These are phyloP conservation scores for Stenogyne calaminthoides DNA, from an alignment of 305 asterid species.

Conservation along the genomic window DNA sequence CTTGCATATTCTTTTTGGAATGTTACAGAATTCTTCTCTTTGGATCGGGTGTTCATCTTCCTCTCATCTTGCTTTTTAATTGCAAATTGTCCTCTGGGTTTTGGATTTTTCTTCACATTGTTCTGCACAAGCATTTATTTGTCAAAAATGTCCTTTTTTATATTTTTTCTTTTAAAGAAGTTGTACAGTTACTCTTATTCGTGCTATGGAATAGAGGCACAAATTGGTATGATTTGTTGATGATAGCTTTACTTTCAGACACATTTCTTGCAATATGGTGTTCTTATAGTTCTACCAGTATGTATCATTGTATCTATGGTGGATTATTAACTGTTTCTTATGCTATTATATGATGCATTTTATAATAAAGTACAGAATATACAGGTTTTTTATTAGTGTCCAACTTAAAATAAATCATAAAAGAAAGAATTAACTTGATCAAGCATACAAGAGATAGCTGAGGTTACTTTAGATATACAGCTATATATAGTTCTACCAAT, in stretches of 20 bases:
- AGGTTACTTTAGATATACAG: not conserved
- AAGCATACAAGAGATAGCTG: not conserved
- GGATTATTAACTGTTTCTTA: not conserved
- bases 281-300: not conserved
- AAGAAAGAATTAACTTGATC: not conserved
- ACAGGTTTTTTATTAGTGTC: not conserved
- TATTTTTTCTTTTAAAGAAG: not conserved
- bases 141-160: not conserved
- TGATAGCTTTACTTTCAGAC: not conserved
- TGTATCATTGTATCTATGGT: slow-evolving; percentile 9
- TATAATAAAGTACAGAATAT: not conserved
- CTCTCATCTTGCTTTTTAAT: slow-evolving; percentile 16
- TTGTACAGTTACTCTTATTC: not conserved
- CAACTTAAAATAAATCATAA: not conserved
- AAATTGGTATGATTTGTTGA: not conserved
- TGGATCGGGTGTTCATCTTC: slow-evolving; percentile 9
- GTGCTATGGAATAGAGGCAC: not conserved
- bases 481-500: not conserved
- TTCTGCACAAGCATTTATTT: slow-evolving; percentile 8
- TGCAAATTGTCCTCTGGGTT: not conserved
- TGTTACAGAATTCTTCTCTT: slow-evolving; percentile 9
- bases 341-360: not conserved
- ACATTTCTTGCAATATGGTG: slow-evolving; percentile 12
- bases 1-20: not conserved
- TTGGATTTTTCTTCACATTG: not conserved